These are phyloP conservation scores for Rosa lucieae DNA, from an alignment of 306 rosid species.

Conservation along the genomic window DNA sequence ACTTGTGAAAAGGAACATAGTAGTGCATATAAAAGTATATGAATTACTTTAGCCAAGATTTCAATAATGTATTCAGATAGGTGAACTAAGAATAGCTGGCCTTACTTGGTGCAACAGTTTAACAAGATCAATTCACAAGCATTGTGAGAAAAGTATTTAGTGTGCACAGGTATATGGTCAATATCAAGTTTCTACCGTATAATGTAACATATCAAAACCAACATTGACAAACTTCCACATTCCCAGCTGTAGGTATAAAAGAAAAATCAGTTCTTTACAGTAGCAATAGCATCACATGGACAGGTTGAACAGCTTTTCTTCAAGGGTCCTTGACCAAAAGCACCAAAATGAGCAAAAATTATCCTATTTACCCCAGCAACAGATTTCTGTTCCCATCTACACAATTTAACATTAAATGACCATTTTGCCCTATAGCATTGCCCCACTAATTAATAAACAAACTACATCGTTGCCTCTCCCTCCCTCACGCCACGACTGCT, in stretches of 20 bases:
- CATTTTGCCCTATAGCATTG: no score
- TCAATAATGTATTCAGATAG: background rate
- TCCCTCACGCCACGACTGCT: no score
- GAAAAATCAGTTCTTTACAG: background rate
- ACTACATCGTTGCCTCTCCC: no score
- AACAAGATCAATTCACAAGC: background rate
- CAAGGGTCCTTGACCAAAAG: background rate
- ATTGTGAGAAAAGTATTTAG: background rate
- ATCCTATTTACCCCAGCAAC: no score
- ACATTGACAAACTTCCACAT: background rate
- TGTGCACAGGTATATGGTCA: background rate
- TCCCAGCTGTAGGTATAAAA: background rate
- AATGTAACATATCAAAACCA: background rate
- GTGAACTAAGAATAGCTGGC: background rate
- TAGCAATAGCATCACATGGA: background rate
- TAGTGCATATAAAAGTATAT: background rate
- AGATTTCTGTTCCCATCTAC: no score
- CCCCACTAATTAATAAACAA: no score
- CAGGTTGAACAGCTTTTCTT: background rate
- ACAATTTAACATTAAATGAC: no score
- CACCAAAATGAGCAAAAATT: no score
- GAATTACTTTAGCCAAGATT: background rate
- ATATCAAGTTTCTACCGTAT: background rate
- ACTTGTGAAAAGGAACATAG: slow-evolving; percentile 13
- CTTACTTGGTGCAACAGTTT: background rate